Base-by-base conservation (phyloP, 805 yeast species). In the Hanseniaspora valbyensis region DNA sequence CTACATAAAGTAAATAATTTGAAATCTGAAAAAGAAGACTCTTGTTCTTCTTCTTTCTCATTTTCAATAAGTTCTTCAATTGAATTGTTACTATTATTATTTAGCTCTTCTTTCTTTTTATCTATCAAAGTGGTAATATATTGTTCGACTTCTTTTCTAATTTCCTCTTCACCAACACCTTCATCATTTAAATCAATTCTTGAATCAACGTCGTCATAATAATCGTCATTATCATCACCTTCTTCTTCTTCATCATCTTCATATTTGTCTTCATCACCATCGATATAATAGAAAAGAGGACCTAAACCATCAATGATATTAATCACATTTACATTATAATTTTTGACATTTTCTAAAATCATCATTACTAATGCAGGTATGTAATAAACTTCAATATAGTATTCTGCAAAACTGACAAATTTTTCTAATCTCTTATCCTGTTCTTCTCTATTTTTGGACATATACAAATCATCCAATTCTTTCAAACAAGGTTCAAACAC, bases 371-470 rank as follows among this genome's bases (percentile, higher is more conserved):
- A 54, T 18, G 61, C 57, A 9, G 69, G 69, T 30, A 64, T 52
- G 53, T 59, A 65, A 45, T 61, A 65, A 13, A 61, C 52, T 54
- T 65, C 68, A 36, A 64, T 64, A 46, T 64, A 65, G 48, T 64
- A 66, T 39, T 65, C 69, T 2, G 69, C 69, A 46, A 66, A 62
- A 39, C 64, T 60, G 3, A 65, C 69, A 57, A 65, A 65, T 49
- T 64, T 66, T 49, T 64, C 67, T 21, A 65, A 44, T 51, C 64
- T 62, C 29, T 59, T 64, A 52, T 65, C 69, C 53, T 65, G 69
- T 52, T 65, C 69, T 50, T 63, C 66, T 3, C 66, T 66, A 16
- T 65, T 61, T 38, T 62, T 54, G 1, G 66, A 61, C 1, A 66
- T 61, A 48, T 64, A 65, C 66, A 65, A 63, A 39, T 64, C 67